A percentile compares a stretch with the other conserved stretches of the same genome.
Conservation (phyloP, 176 grass and related monocot species). For the Avena insularis region DNA sequence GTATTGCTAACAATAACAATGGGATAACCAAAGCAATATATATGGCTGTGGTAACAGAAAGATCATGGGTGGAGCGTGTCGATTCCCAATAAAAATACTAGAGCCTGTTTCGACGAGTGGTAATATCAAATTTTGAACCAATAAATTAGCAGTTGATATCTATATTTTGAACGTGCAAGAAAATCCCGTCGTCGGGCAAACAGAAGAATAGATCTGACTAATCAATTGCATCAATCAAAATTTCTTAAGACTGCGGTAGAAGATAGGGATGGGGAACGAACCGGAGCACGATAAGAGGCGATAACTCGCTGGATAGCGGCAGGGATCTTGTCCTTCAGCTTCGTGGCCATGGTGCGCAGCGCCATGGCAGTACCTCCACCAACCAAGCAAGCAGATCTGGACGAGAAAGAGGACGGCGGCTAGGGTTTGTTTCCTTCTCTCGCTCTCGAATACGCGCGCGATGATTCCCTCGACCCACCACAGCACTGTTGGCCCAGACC, state of each 20-base stretch:
- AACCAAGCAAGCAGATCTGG: neutral
- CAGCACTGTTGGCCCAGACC: no score
- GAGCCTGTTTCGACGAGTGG: neutral
- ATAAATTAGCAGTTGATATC: neutral
- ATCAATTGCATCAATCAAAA: neutral
- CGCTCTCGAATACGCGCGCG: no score
- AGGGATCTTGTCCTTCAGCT: neutral
- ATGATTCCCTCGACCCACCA: no score
- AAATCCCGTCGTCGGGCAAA: neutral
- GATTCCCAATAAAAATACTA: neutral
- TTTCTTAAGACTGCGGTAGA: neutral
- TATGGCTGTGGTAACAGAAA: neutral
- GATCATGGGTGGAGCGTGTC: neutral
- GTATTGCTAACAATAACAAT: neutral
- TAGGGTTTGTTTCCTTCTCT: neutral
- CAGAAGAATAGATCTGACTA: neutral
- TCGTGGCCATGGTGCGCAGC: neutral
- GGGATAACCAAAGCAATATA: neutral
- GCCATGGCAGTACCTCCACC: neutral
- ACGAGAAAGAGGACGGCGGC: neutral
- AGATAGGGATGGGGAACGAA: conserved; percentile 5
- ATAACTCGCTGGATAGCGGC: neutral
- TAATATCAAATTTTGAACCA: conserved; percentile 2
- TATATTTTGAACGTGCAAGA: neutral
- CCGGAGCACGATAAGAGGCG: neutral